Conservation (phyloP, 176 grass and related monocot species). For the Aegilops longissima region DNA sequence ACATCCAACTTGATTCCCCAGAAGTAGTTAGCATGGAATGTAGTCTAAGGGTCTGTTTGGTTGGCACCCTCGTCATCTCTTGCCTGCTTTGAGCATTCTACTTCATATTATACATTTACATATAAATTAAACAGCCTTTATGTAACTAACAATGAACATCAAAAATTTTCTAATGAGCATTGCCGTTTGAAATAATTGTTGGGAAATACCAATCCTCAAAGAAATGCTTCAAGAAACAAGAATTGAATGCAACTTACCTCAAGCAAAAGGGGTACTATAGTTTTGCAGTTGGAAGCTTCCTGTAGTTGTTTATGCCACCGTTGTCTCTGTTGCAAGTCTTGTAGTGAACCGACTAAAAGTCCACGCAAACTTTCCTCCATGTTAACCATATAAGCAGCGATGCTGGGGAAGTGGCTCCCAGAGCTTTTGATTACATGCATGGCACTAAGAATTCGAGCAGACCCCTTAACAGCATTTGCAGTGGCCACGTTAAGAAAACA, state of each 20-base stretch:
- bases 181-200: constrained; percentile 21
- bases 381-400: constrained; percentile 74
- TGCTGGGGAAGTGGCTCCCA: constrained; percentile 64
- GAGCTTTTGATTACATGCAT: constrained; percentile 54
- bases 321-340: constrained; percentile 56
- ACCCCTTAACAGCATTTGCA: constrained; percentile 65
- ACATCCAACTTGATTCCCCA: constrained; percentile 34
- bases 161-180: background rate
- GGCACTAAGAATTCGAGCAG: constrained; percentile 60
- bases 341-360: constrained; percentile 63
- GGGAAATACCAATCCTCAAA: constrained; percentile 31
- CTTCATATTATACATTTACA: background rate
- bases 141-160: background rate
- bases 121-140: background rate
- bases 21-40: constrained; percentile 27
- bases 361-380: constrained; percentile 94
- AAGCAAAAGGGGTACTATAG: constrained; percentile 77
- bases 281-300: constrained; percentile 70
- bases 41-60: background rate
- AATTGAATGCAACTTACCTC: constrained; percentile 60
- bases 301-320: constrained; percentile 67
- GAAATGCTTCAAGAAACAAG: constrained; percentile 1
- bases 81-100: background rate
- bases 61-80: background rate
- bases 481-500: constrained; percentile 90